A percentile compares a stretch with the other conserved stretches of the same genome.
Evolutionary conservation across 2,329 filamentous ascomycete genomes (phyloP).

Genomic region (Colletotrichum sp.): DNA sequence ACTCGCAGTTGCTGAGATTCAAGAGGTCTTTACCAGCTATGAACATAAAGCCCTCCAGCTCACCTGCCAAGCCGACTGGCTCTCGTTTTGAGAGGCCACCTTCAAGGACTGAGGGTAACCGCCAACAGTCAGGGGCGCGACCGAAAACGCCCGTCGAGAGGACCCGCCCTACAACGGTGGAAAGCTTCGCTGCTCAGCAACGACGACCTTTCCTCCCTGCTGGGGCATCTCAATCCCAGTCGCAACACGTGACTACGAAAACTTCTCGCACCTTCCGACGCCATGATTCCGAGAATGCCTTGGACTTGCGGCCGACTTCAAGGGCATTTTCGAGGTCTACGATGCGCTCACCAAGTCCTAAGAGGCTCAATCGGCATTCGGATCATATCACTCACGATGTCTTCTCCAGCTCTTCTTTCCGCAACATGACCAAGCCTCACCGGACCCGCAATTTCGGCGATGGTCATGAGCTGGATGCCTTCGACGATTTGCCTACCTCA

Average conservation of each 20-base stretch:
- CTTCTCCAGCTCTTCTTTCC: constrained; percentile 14
- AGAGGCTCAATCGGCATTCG: constrained; percentile 44
- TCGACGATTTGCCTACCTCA: constrained; percentile 94
- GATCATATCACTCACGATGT: constrained; percentile 24
- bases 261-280: constrained; percentile 74
- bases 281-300: constrained; percentile 78
- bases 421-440: constrained; percentile 25
- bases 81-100: constrained; percentile 62
- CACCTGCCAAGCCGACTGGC: constrained; percentile 53
- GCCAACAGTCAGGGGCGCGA: constrained; percentile 58
- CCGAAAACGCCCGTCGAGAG: constrained; percentile 77
- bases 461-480: constrained; percentile 88
- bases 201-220: constrained; percentile 81
- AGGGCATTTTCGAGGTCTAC: constrained; percentile 62
- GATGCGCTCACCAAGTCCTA: constrained; percentile 66
- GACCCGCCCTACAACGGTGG: constrained; percentile 48
- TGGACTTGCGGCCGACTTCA: constrained; percentile 63
- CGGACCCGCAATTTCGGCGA: constrained; percentile 82
- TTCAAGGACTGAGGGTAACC: constrained; percentile 59
- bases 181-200: constrained; percentile 58
- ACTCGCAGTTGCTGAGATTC: constrained; percentile 66
- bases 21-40: constrained; percentile 71
- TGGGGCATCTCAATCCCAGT: constrained; percentile 74
- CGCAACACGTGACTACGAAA: constrained; percentile 80
- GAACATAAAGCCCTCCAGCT: constrained; percentile 46